Evolutionary conservation across 495 filamentous ascomycete genomes (phyloP).

Genomic region (Hypomontagnella monticulosa): DNA sequence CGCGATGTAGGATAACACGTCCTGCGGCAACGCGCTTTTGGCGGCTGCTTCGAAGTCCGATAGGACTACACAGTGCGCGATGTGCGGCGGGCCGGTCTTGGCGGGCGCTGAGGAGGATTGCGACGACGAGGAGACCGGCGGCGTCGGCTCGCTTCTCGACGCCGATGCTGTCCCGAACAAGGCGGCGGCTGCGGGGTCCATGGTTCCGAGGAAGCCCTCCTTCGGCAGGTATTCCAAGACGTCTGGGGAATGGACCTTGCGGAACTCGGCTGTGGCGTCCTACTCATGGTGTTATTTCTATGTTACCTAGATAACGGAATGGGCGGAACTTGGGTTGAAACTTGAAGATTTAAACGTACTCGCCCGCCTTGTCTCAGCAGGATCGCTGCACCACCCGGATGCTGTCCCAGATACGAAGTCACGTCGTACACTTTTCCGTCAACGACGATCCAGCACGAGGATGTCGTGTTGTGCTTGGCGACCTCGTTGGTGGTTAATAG

Average conservation of each 20-base stretch:
- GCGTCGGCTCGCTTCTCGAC: not conserved
- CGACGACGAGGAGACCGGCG: not conserved
- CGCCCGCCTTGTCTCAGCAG: constrained; percentile 71
- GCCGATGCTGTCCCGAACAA: constrained; percentile 1
- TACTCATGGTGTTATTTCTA: constrained; percentile 43
- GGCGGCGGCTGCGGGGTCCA: constrained; percentile 68
- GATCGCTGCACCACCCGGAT: constrained; percentile 74
- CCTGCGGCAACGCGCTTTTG: constrained; percentile 77
- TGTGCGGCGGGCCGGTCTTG: constrained; percentile 50
- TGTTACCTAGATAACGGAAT: not conserved
- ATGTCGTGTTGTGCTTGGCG: constrained; percentile 70
- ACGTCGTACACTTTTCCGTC: constrained; percentile 79
- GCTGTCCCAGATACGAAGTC: constrained; percentile 73
- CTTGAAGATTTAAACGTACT: constrained; percentile 21
- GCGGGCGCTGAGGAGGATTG: not conserved
- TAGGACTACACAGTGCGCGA: constrained; percentile 39
- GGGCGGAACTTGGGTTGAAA: not conserved
- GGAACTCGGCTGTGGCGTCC: constrained; percentile 76
- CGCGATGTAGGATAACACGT: constrained; percentile 85
- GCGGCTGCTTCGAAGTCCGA: constrained; percentile 83
- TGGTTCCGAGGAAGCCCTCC: constrained; percentile 71
- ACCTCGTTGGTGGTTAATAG: constrained; percentile 52
- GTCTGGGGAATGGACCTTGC: constrained; percentile 74
- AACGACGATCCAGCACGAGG: constrained; percentile 75
- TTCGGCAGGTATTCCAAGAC: constrained; percentile 64